Evolutionary conservation across 1,284 basidiomycete species (phyloP).

Genomic region (Paramarasmius palmivorus): DNA sequence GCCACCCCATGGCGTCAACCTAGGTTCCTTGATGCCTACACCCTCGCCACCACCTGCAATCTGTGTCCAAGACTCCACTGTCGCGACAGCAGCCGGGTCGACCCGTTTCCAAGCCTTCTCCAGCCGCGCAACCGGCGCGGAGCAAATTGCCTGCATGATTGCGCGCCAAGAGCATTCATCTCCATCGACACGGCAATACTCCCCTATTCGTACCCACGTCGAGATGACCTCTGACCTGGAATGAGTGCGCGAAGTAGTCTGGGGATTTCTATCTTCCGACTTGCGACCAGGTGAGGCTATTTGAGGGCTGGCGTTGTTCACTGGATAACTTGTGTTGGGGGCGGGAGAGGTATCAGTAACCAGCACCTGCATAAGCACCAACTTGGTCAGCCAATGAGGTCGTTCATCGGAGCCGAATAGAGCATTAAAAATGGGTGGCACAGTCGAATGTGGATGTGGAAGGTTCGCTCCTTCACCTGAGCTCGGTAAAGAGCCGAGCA

Average conservation of each 20-base stretch:
- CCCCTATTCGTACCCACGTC: conserved; percentile 70
- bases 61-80: conserved; percentile 68
- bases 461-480: conserved; percentile 15
- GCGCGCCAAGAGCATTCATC: conserved; percentile 80
- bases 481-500: conserved; percentile 33
- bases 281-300: conserved; percentile 27
- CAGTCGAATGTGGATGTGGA: conserved; percentile 15
- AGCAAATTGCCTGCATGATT: conserved; percentile 65
- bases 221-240: conserved; percentile 70
- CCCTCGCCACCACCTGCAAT: conserved; percentile 36
- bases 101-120: conserved; percentile 79
- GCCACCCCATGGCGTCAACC: conserved; percentile 69
- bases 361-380: conserved; percentile 68
- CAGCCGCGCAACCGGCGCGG: conserved; percentile 69
- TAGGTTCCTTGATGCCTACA: conserved; percentile 42
- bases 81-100: conserved; percentile 52
- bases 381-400: conserved; percentile 78
- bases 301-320: neutral
- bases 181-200: conserved; percentile 63
- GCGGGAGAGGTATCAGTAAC: conserved; percentile 47
- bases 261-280: conserved; percentile 40
- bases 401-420: conserved; percentile 69
- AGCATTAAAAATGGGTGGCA: conserved; percentile 27
- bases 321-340: conserved; percentile 13
- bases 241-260: conserved; percentile 59